Evolutionary conservation across 129 eudicot species (phyloP).

Genomic region (Lactuca sativa): DNA sequence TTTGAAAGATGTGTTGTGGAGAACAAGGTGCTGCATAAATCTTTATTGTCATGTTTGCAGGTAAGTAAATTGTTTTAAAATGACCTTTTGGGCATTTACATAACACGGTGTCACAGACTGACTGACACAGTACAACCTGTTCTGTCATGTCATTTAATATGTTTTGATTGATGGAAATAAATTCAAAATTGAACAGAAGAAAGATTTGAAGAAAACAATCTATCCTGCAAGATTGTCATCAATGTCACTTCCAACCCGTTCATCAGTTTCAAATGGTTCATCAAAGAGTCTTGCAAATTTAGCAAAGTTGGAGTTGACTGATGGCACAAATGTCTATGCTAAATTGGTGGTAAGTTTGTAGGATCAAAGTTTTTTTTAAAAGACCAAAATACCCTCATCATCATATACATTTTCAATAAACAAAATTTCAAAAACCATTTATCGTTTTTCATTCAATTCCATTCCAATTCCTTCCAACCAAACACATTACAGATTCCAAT

Average conservation of each 20-base stretch:
- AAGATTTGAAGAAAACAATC: conserved; percentile 58
- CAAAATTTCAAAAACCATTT: no score
- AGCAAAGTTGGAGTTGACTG: conserved; percentile 74
- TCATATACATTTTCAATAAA: no score
- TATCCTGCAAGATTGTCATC: conserved; percentile 68
- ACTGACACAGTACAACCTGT: no score
- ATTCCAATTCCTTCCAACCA: no score
- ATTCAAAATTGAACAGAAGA: conserved; percentile 41
- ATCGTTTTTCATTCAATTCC: no score
- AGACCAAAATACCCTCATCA: no score
- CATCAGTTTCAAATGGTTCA: conserved; percentile 35
- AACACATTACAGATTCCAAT: no score
- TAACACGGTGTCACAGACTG: no score
- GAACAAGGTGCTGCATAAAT: conserved; percentile 91
- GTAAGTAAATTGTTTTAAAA: conserved; percentile 32
- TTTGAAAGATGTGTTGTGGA: conserved; percentile 83
- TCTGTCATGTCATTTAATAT: no score
- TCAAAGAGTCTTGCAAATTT: conserved; percentile 42
- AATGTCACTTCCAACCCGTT: conserved; percentile 52
- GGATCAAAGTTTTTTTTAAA: no score
- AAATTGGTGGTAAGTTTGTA: conserved; percentile 74
- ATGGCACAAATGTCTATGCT: conserved; percentile 75
- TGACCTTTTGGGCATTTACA: neutral
- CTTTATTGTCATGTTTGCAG: conserved; percentile 70
- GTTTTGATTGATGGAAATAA: conserved; percentile 11